Conservation (phyloP, 495 filamentous ascomycete genomes). For the Hypoxylon crocopeplum region DNA sequence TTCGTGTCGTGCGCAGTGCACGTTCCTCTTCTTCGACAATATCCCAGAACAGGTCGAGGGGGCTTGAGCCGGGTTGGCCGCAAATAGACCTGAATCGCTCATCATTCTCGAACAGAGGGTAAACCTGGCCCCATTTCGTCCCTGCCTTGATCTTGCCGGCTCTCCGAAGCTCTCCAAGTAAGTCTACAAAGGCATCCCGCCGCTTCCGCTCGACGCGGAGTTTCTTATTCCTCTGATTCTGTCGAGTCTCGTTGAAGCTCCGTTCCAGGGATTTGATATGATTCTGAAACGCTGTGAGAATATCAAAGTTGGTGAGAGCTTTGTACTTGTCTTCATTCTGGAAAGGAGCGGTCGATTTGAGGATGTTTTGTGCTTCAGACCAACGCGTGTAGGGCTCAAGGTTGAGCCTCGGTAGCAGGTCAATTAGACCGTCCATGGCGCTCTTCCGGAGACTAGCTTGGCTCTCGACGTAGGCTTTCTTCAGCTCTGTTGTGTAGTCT, state of each 20-base stretch:
- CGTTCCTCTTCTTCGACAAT: conserved; percentile 92
- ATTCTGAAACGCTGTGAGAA: conserved; percentile 91
- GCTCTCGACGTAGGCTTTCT: conserved; percentile 75
- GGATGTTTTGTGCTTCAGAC: conserved; percentile 84
- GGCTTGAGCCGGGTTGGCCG: conserved; percentile 84
- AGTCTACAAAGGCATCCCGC: conserved; percentile 76
- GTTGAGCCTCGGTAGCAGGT: conserved; percentile 80
- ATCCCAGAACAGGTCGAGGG: conserved; percentile 98
- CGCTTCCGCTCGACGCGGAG: conserved; percentile 82
- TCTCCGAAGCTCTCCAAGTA: conserved; percentile 75
- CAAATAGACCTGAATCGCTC: conserved; percentile 84
- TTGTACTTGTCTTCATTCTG: conserved; percentile 88
- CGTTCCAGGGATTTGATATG: conserved; percentile 93
- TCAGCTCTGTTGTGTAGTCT: conserved; percentile 87
- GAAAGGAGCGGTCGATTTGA: conserved; percentile 80
- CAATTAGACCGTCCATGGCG: conserved; percentile 83
- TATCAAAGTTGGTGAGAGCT: conserved; percentile 83
- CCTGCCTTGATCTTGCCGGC: conserved; percentile 88
- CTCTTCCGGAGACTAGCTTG: conserved; percentile 75
- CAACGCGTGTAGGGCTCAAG: conserved; percentile 95
- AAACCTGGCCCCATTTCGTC: conserved; percentile 86
- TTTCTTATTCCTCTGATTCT: conserved; percentile 82
- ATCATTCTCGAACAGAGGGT: conserved; percentile 79
- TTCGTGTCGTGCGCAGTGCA: conserved; percentile 77
- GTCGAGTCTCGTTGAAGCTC: conserved; percentile 84